Evolutionary conservation across 2,329 filamentous ascomycete species (phyloP), one percentile per base, ranked within the genome.

Genomic region (Cladorrhinum sp.): DNA sequence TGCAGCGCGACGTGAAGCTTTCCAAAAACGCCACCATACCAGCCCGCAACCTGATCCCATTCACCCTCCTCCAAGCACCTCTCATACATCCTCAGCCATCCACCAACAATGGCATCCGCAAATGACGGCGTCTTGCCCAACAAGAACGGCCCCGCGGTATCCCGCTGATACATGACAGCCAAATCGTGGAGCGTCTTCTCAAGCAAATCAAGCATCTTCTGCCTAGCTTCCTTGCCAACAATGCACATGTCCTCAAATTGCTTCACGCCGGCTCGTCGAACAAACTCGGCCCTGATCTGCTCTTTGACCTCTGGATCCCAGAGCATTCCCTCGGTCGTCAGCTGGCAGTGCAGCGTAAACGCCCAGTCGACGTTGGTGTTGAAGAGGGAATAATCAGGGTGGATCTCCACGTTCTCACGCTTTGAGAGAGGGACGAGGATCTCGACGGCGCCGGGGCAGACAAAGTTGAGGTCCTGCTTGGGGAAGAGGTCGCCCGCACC

Each of bases 121-220:
- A 83, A 88, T 27, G 76, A 77, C 2, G 79, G 73, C 61, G 76
- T 78, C 50, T 80, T 71, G 0, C 88, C 88, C 56, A 82, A 55
- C 59, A 90, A 82, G 69, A 84, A 90, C 0, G 84, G 83, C 0
- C 88, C 88, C 0, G 78, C 76, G 0, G 74, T 68, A 52, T 81
- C 74, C 72, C 85, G 79, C 65, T 79, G 78, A 61, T 89, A 69
- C 56, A 85, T 64, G 1, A 69, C 74, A 36, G 77, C 76, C 4
- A 77, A 62, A 24, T 73, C 69, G 2, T 65, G 64, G 8, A 81
- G 48, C 6, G 66, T 60, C 0, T 74, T 69, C 60, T 76, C 70
- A 0, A 79, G 80, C 0, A 72, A 71, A n/a, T 76, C 73, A 79
- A 81, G 88, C 62, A 75, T 69, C 60, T 75, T 76, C 55, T 56